Evolutionary conservation across 768 basidiomycete genomes (phyloP).

Genomic region (Mycena crocata): DNA sequence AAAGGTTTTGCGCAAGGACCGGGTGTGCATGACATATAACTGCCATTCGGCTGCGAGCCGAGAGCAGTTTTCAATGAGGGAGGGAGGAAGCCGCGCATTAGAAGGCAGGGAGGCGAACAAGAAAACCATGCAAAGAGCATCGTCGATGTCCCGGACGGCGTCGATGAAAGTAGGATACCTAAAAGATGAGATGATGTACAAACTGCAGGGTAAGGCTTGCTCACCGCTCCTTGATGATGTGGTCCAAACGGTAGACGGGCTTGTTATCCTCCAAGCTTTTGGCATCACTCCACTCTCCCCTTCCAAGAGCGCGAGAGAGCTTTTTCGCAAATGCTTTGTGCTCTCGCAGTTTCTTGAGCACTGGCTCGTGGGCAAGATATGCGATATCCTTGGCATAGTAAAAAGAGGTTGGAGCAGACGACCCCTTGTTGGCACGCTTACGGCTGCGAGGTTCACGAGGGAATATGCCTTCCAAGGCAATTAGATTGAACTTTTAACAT

Average conservation of each 20-base stretch:
- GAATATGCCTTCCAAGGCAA: conserved; percentile 79
- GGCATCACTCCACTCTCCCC: conserved; percentile 95
- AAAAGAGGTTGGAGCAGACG: conserved; percentile 95
- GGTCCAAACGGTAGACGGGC: conserved; percentile 92
- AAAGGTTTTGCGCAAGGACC: conserved; percentile 89
- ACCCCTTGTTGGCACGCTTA: conserved; percentile 97
- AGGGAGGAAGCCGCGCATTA: conserved; percentile 81
- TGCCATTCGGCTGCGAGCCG: conserved; percentile 97
- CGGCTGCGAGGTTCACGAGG: conserved; percentile 93
- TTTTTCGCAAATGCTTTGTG: conserved; percentile 99
- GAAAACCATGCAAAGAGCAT: conserved; percentile 94
- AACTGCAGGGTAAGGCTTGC: conserved; percentile 34
- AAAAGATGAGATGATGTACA: neutral
- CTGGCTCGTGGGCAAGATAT: conserved; percentile 96
- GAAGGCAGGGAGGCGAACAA: conserved; percentile 93
- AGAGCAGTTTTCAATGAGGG: conserved; percentile 90
- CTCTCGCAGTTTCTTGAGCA: conserved; percentile 91
- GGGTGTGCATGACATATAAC: conserved; percentile 91
- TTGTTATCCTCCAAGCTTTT: conserved; percentile 94
- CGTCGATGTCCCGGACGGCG: conserved; percentile 95
- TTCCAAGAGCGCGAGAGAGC: conserved; percentile 89
- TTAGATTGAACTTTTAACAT: conserved; percentile 26
- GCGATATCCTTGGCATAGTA: conserved; percentile 99
- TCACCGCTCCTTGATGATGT: conserved; percentile 97
- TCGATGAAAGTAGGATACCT: conserved; percentile 98